Conservation (phyloP, 2,329 filamentous ascomycete genomes). For the Sarocladium brachiariae region DNA sequence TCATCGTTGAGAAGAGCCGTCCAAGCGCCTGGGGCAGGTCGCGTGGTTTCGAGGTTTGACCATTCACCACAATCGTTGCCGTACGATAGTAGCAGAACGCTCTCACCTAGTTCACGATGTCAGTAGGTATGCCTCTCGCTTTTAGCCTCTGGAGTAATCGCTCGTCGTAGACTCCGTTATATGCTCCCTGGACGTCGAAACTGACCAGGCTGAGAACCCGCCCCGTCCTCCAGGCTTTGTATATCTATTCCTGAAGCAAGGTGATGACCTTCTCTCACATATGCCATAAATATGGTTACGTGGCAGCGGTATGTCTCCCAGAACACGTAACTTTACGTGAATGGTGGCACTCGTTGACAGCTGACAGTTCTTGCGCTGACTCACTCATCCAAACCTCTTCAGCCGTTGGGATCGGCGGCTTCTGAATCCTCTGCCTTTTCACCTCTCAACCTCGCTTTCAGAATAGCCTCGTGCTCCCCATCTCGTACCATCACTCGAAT, state of each 20-base stretch:
- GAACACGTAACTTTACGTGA: too few species aligned
- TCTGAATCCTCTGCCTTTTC: too few species aligned
- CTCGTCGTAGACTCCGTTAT: not conserved
- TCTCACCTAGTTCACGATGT: not conserved
- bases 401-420: too few species aligned
- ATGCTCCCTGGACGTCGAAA: not conserved
- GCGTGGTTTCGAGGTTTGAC: not conserved
- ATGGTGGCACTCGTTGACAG: too few species aligned
- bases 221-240: not conserved
- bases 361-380: too few species aligned
- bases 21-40: not conserved
- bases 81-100: not conserved
- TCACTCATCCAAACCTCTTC: too few species aligned
- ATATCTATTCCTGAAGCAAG: not conserved
- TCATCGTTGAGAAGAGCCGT: too few species aligned
- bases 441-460: too few species aligned
- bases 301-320: too few species aligned
- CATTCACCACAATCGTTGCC: not conserved
- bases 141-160: not conserved
- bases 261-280: not conserved
- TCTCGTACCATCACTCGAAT: too few species aligned
- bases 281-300: too few species aligned
- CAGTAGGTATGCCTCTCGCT: not conserved
- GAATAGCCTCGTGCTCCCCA: too few species aligned
- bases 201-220: not conserved